These are phyloP conservation scores for Didymella exigua DNA, from an alignment of 2,329 filamentous ascomycete species.

Conservation along the genomic window DNA sequence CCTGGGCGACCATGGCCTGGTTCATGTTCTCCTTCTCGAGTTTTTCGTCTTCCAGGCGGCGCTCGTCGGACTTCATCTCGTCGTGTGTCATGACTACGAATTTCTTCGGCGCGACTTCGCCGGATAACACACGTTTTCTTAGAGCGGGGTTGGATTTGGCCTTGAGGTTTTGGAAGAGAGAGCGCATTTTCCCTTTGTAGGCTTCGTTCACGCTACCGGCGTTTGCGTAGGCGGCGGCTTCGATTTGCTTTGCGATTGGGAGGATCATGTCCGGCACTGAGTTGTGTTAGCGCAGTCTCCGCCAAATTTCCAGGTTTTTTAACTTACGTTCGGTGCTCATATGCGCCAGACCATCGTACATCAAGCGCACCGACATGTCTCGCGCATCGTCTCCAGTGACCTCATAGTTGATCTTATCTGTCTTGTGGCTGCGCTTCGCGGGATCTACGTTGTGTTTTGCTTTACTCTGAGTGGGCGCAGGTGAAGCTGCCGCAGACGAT, in stretches of 20 bases:
- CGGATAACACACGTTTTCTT: conserved; percentile 74
- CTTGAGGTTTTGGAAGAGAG: conserved; percentile 93
- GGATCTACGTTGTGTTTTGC: conserved; percentile 64
- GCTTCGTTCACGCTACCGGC: conserved; percentile 72
- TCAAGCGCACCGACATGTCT: conserved; percentile 84
- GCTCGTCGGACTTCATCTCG: conserved; percentile 87
- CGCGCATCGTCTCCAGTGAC: conserved; percentile 76
- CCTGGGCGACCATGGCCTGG: conserved; percentile 92
- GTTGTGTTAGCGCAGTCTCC: conserved; percentile 16
- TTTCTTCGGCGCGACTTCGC: conserved; percentile 70
- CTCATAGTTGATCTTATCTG: conserved; percentile 78
- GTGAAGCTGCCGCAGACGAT: conserved; percentile 49
- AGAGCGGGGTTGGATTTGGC: conserved; percentile 84
- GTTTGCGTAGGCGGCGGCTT: conserved; percentile 73
- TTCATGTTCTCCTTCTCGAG: conserved; percentile 94
- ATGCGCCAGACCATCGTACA: conserved; percentile 90
- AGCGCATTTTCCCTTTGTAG: conserved; percentile 89
- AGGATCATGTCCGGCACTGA: conserved; percentile 69
- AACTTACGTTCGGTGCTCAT: conserved; percentile 62
- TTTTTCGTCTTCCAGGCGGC: conserved; percentile 74
- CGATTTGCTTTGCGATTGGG: conserved; percentile 69
- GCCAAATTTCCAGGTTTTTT: not conserved
- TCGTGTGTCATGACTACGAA: conserved; percentile 90
- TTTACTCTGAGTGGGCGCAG: conserved; percentile 58
- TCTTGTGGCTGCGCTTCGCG: conserved; percentile 80